phyloP scores from a whole-genome alignment of 306 rosid species.

The Lupinus albus region DNA sequence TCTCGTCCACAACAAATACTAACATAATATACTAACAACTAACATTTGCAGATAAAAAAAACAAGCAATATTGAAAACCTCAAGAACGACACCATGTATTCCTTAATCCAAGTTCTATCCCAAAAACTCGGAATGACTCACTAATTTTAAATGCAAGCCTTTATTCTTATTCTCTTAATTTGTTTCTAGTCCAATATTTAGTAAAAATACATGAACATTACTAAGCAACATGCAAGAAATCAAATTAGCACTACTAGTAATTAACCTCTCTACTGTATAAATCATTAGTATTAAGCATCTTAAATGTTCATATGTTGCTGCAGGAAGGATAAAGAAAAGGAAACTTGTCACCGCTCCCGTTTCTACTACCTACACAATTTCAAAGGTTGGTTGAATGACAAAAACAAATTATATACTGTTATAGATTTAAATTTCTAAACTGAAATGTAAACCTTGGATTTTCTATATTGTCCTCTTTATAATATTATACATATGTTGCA shows the following conservation, averaged over 20 bases:
- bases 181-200: conserved; percentile 11
- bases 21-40: too few relatives aligned
- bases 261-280: neutral
- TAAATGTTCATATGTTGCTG: conserved; percentile 54
- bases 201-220: conserved; percentile 11
- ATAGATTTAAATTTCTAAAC: conserved; percentile 1
- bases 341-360: conserved; percentile 57
- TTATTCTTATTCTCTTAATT: conserved; percentile 3
- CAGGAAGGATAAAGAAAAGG: conserved; percentile 75
- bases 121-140: conserved; percentile 16
- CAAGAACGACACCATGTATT: conserved; percentile 12
- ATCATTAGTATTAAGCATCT: conserved; percentile 40
- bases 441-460: conserved; percentile 12
- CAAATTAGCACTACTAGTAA: conserved; percentile 12
- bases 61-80: conserved; percentile 16
- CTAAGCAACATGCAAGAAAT: conserved; percentile 13
- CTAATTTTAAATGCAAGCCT: conserved; percentile 30
- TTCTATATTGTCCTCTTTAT: conserved; percentile 4
- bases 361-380: conserved; percentile 44
- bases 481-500: conserved; percentile 31
- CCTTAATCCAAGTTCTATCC: conserved; percentile 26
- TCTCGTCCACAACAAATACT: too few relatives aligned
- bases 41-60: too few relatives aligned
- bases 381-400: conserved; percentile 61
- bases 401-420: conserved; percentile 7